Base-by-base conservation (phyloP, 176 grass and related monocot genomes). In the Avena atlantica region DNA sequence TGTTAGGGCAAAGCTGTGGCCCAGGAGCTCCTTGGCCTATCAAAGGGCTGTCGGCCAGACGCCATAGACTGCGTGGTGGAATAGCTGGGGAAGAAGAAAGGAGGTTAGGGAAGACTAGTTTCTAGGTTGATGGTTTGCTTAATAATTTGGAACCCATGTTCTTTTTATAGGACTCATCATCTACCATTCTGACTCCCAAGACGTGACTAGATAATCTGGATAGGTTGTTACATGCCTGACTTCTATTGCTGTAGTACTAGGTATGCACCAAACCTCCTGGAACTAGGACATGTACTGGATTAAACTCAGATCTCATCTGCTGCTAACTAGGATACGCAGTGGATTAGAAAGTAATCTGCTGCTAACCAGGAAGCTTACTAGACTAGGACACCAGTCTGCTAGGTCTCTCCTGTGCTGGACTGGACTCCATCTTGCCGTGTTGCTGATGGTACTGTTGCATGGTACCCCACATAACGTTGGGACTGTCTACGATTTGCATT, bases 281-380 rank as follows among this genome's bases (percentile, higher is more conserved):
- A 74, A 74, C n/a, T 74, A 48, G 44, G 2, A 74, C 71, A 50
- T 74, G 71, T 25, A 74, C n/a, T 48, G 21, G 19, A 74, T 23
- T 24, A 74, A 12, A 74, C 45, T 21, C 5, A 49, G 7, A 74
- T 13, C 71, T 74, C 20, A 74, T 13, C 71, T 74, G 12, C 44
- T 50, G 44, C 71, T 74, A 74, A 74, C 71, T 50, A 74, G 71
- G 71, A 7, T 50, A 15, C 23, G 2, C 25, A 25, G 13, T 50
- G 12, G 45, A 50, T 74, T 75, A 15, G 71, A 50, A 7, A 75
- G 45, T 8, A 16, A 51, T 51, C 72, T 75, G 45, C 72, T 25
- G 2, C 45, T 75, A 51, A 50, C 71, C 27, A 75, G 8, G 72
- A 27, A 15, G 27, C 72, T 2, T 51, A 51, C 45, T 51, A 24